These are phyloP conservation scores for Purshia tridentata DNA, from an alignment of 306 rosid genomes.

Conservation along the genomic window DNA sequence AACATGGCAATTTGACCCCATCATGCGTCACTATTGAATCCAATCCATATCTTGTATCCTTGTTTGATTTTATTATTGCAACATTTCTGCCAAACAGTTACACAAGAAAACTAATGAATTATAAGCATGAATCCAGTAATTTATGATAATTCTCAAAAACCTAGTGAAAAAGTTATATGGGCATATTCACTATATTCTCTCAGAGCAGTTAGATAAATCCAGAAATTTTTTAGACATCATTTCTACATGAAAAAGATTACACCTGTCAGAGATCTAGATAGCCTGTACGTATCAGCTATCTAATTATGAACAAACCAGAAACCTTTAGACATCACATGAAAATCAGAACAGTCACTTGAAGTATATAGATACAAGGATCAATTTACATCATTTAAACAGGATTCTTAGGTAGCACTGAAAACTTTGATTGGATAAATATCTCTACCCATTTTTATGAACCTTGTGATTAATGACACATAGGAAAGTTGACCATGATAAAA, in stretches of 20 bases:
- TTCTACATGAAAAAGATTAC: neutral
- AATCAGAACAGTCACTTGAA: conserved; percentile 1
- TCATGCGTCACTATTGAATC: conserved; percentile 94
- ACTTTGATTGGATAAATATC: neutral
- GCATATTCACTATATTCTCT: neutral
- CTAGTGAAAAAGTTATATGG: neutral
- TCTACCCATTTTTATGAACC: neutral
- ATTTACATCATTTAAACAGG: conserved; percentile 1
- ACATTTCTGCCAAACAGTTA: conserved; percentile 57
- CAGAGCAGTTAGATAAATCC: neutral
- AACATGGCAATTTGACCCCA: conserved; percentile 76
- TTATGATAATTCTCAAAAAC: neutral
- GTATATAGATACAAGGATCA: neutral
- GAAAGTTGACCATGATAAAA: neutral
- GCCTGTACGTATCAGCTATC: neutral
- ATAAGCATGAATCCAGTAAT: neutral
- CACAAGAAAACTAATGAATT: conserved; percentile 1
- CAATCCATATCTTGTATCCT: conserved; percentile 81
- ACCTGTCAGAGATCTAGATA: neutral
- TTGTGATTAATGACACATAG: neutral
- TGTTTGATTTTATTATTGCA: conserved; percentile 84
- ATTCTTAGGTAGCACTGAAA: neutral
- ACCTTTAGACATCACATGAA: neutral
- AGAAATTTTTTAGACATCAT: neutral
- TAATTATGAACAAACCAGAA: neutral